A percentile compares a stretch with the other conserved stretches of the same genome.
Conservation (phyloP, 2,329 filamentous ascomycete species). For the Sporothrix protearum region DNA sequence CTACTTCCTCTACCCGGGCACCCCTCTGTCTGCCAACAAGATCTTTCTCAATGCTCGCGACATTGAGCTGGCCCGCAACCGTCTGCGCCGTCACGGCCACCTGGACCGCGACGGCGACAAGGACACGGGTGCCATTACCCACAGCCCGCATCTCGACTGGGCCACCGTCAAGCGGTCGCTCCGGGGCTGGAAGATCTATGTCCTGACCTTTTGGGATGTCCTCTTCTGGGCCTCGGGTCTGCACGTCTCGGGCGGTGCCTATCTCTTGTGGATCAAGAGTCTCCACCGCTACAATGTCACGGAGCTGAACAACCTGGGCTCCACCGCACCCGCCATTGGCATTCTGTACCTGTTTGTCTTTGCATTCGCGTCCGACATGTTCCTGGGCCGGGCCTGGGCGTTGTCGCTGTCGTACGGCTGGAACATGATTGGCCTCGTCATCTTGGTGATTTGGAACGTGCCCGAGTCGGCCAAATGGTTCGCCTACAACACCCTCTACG, state of each 20-base stretch:
- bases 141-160: not conserved
- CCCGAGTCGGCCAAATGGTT: slow-evolving; percentile 54
- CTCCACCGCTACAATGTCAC: slow-evolving; percentile 32
- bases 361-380: slow-evolving; percentile 53
- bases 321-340: slow-evolving; percentile 41
- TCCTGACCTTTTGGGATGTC: slow-evolving; percentile 48
- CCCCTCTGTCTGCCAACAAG: slow-evolving; percentile 40
- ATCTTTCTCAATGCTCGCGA: slow-evolving; percentile 35
- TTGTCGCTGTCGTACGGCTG: slow-evolving; percentile 50
- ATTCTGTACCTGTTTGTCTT: slow-evolving; percentile 55
- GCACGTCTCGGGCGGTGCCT: slow-evolving; percentile 48
- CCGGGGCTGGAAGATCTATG: slow-evolving; percentile 42
- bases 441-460: slow-evolving; percentile 54
- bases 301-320: slow-evolving; percentile 22
- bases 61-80: not conserved
- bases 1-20: slow-evolving; percentile 47
- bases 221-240: slow-evolving; percentile 55
- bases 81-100: slow-evolving; percentile 7
- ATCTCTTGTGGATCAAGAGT: slow-evolving; percentile 57
- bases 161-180: not conserved
- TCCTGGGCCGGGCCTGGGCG: slow-evolving; percentile 51
- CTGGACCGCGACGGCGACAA: not conserved
- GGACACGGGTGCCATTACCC: not conserved
- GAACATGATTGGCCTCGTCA: slow-evolving; percentile 53
- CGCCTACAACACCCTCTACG: slow-evolving; percentile 49